A percentile compares a stretch with the other conserved stretches of the same genome.
Evolutionary conservation across 106 monocot genomes (phyloP).

Genomic region (Amphibolis antarctica): DNA sequence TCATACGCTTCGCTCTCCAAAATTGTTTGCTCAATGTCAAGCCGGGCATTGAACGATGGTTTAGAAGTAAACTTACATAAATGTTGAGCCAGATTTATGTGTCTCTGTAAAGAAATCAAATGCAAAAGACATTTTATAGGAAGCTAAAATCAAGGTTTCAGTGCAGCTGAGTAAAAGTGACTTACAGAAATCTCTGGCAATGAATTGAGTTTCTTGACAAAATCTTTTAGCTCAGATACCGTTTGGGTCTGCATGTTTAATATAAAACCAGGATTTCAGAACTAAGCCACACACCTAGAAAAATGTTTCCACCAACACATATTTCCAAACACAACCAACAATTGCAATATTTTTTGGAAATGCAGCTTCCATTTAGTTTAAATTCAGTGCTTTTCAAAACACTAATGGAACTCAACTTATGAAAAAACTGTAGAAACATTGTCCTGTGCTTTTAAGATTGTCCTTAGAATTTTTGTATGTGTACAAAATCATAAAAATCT

Average conservation of each 20-base stretch:
- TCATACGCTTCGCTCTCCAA: conserved; percentile 82
- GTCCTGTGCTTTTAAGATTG: too few species aligned
- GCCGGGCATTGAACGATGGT: conserved; percentile 84
- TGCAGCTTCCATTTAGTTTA: too few species aligned
- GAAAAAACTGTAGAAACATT: too few species aligned
- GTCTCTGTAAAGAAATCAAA: conserved; percentile 52
- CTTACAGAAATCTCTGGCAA: conserved; percentile 95
- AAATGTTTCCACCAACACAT: too few species aligned
- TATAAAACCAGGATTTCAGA: too few species aligned
- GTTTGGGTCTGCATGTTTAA: conserved; percentile 62
- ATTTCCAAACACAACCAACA: too few species aligned
- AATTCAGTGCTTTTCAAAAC: too few species aligned
- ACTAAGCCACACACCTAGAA: background rate
- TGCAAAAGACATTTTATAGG: background rate
- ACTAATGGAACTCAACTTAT: too few species aligned
- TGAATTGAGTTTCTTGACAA: conserved; percentile 91
- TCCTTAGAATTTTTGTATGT: too few species aligned
- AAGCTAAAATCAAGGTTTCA: background rate
- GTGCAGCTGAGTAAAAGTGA: conserved; percentile 5
- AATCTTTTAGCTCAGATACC: conserved; percentile 94
- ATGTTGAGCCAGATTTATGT: conserved; percentile 93
- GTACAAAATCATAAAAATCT: too few species aligned
- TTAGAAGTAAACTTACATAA: conserved; percentile 93
- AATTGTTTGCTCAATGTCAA: conserved; percentile 97
- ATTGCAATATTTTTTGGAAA: too few species aligned